Base-by-base conservation (phyloP, 768 basidiomycete genomes). In the Termitomyces sp. region DNA sequence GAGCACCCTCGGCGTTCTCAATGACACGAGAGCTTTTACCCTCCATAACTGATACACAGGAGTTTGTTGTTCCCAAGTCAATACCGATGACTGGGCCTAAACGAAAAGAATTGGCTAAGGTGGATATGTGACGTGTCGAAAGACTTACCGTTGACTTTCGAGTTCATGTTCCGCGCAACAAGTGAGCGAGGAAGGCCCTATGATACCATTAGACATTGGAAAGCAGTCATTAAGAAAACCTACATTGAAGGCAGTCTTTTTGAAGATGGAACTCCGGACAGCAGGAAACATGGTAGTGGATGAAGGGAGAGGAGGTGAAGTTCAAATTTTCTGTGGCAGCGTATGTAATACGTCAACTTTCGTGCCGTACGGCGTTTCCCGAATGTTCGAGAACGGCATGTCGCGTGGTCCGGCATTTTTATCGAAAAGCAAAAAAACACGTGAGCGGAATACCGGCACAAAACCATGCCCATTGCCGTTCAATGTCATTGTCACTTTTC, bases 1-100 rank as follows among this genome's bases (percentile, higher is more conserved):
- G 86, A 54, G 90, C 91, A 78, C 97, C 96, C 77, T 98, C 96
- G 5, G 95, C 78, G 77, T 98, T 98, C 76, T 98, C 97, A 62
- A 99, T 89, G 60, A 98, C 96, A 61, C 91, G 89, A 47, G 95
- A 84, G 33, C 86, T 88, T 77, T 96, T 87, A 62, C 93, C 95
- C 77, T 98, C 95, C 92, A 96, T 97, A 58, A 97, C 82, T 46
- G 89, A 85, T 54, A 94, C 92, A 70, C 91, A 94, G 46, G 91
- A 94, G 72, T 92, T 91, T 29, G 91, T 93, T 36, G 91, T 93
- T 38, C 94, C 95, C 78, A 98, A 79, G 76, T 98, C 95, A 77
- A 98, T 98, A 77, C 95, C 93, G 70, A 95, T 80, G 56, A 97
- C 93, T 49, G 94, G 91, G 59, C 89, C 91, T 88, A 47, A 32